phyloP scores from a whole-genome alignment of 352 stramenopile species.

The Phytopythium sindhum region DNA sequence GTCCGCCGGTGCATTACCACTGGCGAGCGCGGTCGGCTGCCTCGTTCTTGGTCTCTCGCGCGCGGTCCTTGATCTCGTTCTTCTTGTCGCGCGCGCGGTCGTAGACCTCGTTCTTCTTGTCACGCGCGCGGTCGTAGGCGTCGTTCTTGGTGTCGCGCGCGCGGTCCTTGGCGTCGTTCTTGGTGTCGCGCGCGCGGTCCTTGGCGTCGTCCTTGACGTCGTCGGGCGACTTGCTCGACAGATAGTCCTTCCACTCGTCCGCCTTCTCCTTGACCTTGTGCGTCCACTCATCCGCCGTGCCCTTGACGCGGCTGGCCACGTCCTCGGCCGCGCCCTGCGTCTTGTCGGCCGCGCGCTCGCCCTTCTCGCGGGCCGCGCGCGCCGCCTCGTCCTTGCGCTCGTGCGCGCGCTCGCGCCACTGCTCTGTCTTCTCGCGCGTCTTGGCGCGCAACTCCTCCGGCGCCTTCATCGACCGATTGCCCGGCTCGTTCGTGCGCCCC shows the following conservation, averaged over 20 bases:
- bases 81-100: slow-evolving; percentile 16
- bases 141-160: slow-evolving; percentile 19
- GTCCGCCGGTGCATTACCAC: slow-evolving; percentile 10
- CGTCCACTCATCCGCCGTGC: slow-evolving; percentile 30
- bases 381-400: slow-evolving; percentile 5
- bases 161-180: slow-evolving; percentile 15
- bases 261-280: slow-evolving; percentile 25
- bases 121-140: slow-evolving; percentile 19
- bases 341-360: slow-evolving; percentile 23
- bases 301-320: slow-evolving; percentile 28
- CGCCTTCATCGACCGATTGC: slow-evolving; percentile 10
- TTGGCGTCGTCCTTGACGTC: slow-evolving; percentile 23
- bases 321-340: slow-evolving; percentile 29
- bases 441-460: slow-evolving; percentile 26
- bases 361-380: slow-evolving; percentile 22
- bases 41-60: slow-evolving; percentile 17
- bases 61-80: slow-evolving; percentile 14
- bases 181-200: slow-evolving; percentile 15
- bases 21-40: slow-evolving; percentile 11
- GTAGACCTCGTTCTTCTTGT: slow-evolving; percentile 17
- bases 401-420: slow-evolving; percentile 11
- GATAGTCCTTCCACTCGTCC: slow-evolving; percentile 22
- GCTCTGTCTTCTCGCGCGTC: slow-evolving; percentile 24
- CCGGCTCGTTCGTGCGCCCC: slow-evolving; percentile 31
- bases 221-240: slow-evolving; percentile 13